Base-by-base conservation (phyloP, 1,284 basidiomycete genomes). In the Puccinia novopanici region DNA sequence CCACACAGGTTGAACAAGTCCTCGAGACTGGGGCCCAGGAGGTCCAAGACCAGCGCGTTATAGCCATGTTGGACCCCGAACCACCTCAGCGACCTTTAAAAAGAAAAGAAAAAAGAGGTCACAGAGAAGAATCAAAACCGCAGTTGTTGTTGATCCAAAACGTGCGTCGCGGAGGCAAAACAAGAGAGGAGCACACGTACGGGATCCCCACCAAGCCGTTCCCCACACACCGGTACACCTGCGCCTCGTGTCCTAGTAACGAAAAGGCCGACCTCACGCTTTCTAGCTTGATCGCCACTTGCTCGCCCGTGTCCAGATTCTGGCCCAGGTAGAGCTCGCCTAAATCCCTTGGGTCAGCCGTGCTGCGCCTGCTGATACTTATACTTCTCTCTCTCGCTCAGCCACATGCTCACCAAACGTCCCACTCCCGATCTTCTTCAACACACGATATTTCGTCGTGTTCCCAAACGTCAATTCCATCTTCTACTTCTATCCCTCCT, bases 241-340 rank as follows among this genome's bases (percentile, higher is more conserved):
- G 85, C 59, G 85, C 85, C 81, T 86, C 85, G 77, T 86, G 85
- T 82, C 85, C 85, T 71, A 86, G 84, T 82, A 85, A 84, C 13
- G 85, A 84, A 82, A 85, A 84, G 82, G 85, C 85, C 42, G 85
- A 85, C 82, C 85, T 86, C 82, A 85, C 84, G 8, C 84, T 98
- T 88, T 99, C 97, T 84, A 99, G 92, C 88, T 99, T 99, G 90
- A 99, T 98, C 85, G 95, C 97, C 81, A 99, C 97, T 87, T 98
- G 96, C 87, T 99, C 95, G 73, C 96, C 96, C n/a, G 95, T 98
- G 86, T 55, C 9, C 0, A 72, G 4, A 24, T 72, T n/a, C 13
- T 34, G 22, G 24, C 70, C 70, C 19, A 54, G 50, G 50, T 72
- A 55, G 24, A 72, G 3, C 3, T 72, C 50, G 22, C 70, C 70